A percentile compares a stretch with the other conserved stretches of the same genome.
Evolutionary conservation across 768 basidiomycete genomes (phyloP).

Genomic region (Mycena galericulata): DNA sequence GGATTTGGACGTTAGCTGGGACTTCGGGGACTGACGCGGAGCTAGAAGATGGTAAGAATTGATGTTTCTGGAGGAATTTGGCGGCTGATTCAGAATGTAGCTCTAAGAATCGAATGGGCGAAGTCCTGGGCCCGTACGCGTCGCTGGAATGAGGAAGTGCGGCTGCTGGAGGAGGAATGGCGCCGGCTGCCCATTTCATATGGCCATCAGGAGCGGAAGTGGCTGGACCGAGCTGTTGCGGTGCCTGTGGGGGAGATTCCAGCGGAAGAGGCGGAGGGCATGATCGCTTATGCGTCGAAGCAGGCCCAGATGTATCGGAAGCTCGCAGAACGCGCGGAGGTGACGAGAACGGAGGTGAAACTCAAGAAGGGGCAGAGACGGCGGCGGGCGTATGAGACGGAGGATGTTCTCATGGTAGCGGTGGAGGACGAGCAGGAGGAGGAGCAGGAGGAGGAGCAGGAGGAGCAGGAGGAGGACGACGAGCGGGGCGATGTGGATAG

Average conservation of each 20-base stretch:
- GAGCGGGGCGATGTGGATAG: neutral
- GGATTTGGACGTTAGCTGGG: conserved; percentile 4
- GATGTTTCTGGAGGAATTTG: too few species aligned
- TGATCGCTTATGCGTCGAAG: neutral
- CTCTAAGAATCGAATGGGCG: conserved; percentile 19
- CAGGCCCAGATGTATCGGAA: neutral
- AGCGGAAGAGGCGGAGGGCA: neutral
- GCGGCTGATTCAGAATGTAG: neutral
- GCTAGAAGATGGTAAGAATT: neutral
- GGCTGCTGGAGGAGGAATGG: too few species aligned
- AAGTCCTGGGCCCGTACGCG: conserved; percentile 7
- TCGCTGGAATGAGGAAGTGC: conserved; percentile 37
- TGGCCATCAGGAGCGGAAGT: neutral
- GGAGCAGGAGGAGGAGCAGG: neutral
- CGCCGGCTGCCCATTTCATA: neutral
- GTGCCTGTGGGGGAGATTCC: neutral
- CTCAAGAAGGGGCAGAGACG: neutral
- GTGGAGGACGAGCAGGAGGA: neutral
- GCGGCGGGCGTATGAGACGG: neutral
- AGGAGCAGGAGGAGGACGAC: neutral
- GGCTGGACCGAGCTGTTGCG: neutral
- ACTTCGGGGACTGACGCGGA: too few species aligned
- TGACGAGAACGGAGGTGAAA: neutral
- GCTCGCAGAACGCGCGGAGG: neutral
- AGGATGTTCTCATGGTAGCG: neutral